A percentile compares a stretch with the other conserved stretches of the same genome.
Conservation (phyloP, 306 rosid species). For the Malus asiatica region DNA sequence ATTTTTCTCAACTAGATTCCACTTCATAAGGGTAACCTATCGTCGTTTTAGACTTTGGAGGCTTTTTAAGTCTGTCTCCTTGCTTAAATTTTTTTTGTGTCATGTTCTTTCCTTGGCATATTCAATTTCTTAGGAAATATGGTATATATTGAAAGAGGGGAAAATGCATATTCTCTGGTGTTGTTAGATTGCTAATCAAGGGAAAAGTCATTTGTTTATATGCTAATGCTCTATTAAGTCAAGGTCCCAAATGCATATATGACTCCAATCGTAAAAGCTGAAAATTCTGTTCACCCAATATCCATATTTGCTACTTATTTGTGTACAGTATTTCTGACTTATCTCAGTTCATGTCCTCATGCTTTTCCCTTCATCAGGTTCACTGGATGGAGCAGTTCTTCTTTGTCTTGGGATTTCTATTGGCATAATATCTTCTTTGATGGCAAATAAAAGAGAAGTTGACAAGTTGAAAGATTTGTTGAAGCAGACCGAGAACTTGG, state of each 20-base stretch:
- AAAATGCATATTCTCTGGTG: neutral
- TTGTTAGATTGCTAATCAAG: neutral
- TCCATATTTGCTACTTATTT: neutral
- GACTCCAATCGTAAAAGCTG: neutral
- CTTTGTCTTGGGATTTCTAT: constrained; percentile 71
- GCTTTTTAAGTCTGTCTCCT: neutral
- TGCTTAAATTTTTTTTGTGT: neutral
- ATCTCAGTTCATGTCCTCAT: constrained; percentile 18
- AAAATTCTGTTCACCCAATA: constrained; percentile 2
- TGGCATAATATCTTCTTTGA: constrained; percentile 51
- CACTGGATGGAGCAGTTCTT: constrained; percentile 43
- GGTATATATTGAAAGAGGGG: neutral
- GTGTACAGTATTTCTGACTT: neutral
- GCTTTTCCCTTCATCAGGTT: constrained; percentile 22
- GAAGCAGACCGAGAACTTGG: constrained; percentile 68
- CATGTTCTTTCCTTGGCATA: neutral
- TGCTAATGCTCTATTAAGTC: neutral
- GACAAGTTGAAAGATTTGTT: constrained; percentile 47
- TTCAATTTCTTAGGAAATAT: neutral
- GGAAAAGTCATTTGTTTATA: neutral
- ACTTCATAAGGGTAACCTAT: neutral
- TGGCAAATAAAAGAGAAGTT: constrained; percentile 46
- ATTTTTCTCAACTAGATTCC: neutral
- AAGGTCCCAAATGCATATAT: neutral
- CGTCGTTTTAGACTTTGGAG: constrained; percentile 13